Conservation (phyloP, 768 basidiomycete species). For the Scleroderma bovista region DNA sequence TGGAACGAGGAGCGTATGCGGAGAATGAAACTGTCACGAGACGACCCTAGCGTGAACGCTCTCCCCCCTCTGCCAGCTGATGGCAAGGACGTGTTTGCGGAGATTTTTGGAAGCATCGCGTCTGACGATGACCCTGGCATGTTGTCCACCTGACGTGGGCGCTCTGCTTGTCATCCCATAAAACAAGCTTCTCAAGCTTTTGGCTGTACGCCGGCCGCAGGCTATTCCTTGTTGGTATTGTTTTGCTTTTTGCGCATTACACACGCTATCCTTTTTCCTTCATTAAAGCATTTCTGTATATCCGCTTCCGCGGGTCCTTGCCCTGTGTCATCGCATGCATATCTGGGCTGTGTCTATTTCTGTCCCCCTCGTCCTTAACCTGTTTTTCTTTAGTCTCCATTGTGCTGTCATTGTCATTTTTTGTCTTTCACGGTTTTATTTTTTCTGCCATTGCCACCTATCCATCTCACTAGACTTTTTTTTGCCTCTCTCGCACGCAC, state of each 20-base stretch:
- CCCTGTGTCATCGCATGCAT: neutral
- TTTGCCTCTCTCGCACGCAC: neutral
- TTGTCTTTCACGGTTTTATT: too few relatives aligned
- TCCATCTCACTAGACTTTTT: neutral
- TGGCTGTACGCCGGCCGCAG: neutral
- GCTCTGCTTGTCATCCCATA: neutral
- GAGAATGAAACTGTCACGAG: conserved; percentile 57
- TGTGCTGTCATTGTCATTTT: too few relatives aligned
- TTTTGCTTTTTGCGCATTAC: neutral
- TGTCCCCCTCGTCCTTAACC: neutral
- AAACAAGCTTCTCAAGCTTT: neutral
- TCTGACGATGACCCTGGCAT: conserved; percentile 66
- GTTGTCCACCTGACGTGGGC: conserved; percentile 63
- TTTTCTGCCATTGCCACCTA: neutral
- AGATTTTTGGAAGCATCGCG: conserved; percentile 51
- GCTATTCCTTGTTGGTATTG: conserved; percentile 3
- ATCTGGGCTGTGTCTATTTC: neutral
- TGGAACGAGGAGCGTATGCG: conserved; percentile 83
- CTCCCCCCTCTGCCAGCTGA: conserved; percentile 61
- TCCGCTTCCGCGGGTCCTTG: neutral
- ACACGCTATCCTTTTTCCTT: neutral
- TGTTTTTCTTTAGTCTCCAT: neutral
- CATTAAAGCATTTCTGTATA: neutral
- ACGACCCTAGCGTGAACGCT: conserved; percentile 42
- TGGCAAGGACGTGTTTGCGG: conserved; percentile 75